phyloP scores from a whole-genome alignment of 2,329 filamentous ascomycete species.

The Phaeoacremonium minimum region DNA sequence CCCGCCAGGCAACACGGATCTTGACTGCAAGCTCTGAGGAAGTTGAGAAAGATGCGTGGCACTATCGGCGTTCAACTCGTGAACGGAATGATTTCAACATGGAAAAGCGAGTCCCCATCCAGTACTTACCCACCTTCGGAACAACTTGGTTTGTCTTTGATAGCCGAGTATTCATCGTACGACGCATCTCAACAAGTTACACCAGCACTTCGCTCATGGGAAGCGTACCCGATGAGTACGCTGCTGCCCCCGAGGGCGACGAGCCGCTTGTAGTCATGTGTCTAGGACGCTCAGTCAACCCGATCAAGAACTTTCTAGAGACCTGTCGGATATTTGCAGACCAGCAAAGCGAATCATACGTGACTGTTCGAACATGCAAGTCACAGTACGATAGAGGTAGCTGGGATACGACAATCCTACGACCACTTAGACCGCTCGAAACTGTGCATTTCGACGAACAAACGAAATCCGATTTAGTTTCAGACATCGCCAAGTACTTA shows the following conservation, averaged over 20 bases:
- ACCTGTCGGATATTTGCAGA: constrained; percentile 24
- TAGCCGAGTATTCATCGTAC: constrained; percentile 28
- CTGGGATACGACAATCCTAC: constrained; percentile 30
- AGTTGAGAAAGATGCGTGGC: constrained; percentile 22
- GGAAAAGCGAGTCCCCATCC: constrained; percentile 26
- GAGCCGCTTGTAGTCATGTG: constrained; percentile 33
- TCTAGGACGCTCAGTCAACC: constrained; percentile 25
- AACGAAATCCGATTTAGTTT: constrained; percentile 59
- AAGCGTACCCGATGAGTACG: constrained; percentile 24
- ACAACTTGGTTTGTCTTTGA: constrained; percentile 28
- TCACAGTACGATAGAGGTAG: constrained; percentile 15
- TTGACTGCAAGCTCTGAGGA: constrained; percentile 27
- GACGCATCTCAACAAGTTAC: constrained; percentile 18
- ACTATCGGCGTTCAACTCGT: constrained; percentile 15
- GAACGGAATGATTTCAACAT: constrained; percentile 24
- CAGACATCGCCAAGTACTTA: constrained; percentile 66
- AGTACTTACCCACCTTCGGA: constrained; percentile 31
- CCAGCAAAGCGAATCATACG: constrained; percentile 26
- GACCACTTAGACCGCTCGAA: constrained; percentile 24
- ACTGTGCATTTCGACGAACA: constrained; percentile 30
- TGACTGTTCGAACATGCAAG: constrained; percentile 28
- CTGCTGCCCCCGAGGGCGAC: constrained; percentile 24
- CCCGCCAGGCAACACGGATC: constrained; percentile 21
- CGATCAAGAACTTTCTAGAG: constrained; percentile 23
- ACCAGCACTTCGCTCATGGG: constrained; percentile 8